Conservation (phyloP, 1,284 basidiomycete species). For the Cystobasidiaceae sp. region DNA sequence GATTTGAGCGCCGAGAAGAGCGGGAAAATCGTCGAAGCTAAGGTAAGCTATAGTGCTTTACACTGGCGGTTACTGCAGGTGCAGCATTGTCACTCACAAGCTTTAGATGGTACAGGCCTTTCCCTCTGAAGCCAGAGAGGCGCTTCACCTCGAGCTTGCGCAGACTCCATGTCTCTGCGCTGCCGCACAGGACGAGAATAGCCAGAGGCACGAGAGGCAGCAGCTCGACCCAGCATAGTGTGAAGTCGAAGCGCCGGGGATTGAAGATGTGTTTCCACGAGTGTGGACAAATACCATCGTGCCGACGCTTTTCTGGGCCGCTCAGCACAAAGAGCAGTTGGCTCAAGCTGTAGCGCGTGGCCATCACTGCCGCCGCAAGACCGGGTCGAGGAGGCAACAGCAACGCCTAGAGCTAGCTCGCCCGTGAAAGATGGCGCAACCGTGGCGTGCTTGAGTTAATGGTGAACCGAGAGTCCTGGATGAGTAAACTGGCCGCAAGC, state of each 20-base stretch:
- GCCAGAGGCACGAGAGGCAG: conserved; percentile 25
- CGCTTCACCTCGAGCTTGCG: conserved; percentile 19
- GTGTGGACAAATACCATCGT: conserved; percentile 19
- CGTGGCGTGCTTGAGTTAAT: too few species aligned
- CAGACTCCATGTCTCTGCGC: conserved; percentile 14
- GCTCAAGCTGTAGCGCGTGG: neutral
- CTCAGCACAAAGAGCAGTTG: conserved; percentile 21
- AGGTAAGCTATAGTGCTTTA: too few species aligned
- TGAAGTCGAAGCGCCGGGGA: conserved; percentile 12
- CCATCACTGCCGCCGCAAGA: neutral
- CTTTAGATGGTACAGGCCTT: conserved; percentile 18
- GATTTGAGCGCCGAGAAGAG: too few species aligned
- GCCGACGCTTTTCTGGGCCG: neutral
- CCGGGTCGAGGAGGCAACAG: too few species aligned
- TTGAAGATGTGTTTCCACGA: conserved; percentile 23
- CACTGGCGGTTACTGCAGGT: conserved; percentile 1
- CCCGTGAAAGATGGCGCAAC: too few species aligned
- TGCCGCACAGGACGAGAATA: conserved; percentile 17
- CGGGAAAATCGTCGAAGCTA: too few species aligned
- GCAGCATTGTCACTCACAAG: conserved; percentile 1
- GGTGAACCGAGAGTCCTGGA: too few species aligned
- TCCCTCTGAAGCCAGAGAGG: neutral
- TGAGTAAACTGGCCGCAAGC: too few species aligned
- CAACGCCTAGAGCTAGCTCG: too few species aligned
- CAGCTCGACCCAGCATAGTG: conserved; percentile 26